These are phyloP conservation scores for Metroxylon sagu DNA, from an alignment of 176 grass and related monocot genomes.

Conservation along the genomic window DNA sequence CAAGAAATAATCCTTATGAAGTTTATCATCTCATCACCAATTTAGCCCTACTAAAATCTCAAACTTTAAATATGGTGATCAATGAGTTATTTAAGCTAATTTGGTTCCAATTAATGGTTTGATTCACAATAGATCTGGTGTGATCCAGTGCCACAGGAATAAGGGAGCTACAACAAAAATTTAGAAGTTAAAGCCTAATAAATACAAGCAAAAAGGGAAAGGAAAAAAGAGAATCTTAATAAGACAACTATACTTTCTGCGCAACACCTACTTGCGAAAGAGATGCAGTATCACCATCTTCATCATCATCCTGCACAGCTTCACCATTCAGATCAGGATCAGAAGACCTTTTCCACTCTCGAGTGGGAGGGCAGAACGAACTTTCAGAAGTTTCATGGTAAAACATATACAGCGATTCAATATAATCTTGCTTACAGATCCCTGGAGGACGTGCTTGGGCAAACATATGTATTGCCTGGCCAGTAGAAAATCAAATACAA, in stretches of 20 bases:
- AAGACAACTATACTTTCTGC: not conserved
- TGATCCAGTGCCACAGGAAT: too few relatives aligned
- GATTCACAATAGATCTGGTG: too few relatives aligned
- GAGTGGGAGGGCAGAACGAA: constrained; percentile 70
- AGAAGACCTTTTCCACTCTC: constrained; percentile 80
- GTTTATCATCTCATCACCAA: too few relatives aligned
- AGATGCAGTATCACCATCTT: constrained; percentile 41
- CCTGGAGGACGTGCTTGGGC: constrained; percentile 78
- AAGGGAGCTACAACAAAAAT: too few relatives aligned
- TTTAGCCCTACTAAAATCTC: too few relatives aligned
- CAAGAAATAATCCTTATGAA: too few relatives aligned
- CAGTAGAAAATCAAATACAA: constrained; percentile 19
- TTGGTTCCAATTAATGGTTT: too few relatives aligned
- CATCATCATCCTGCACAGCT: constrained; percentile 74
- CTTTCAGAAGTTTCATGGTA: constrained; percentile 88
- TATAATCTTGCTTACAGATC: constrained; percentile 95
- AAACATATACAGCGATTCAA: constrained; percentile 81
- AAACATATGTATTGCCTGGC: constrained; percentile 62
- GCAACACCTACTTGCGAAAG: constrained; percentile 40
- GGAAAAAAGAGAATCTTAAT: too few relatives aligned
- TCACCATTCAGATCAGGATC: constrained; percentile 96
- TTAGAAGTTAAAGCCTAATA: too few relatives aligned
- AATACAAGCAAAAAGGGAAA: too few relatives aligned
- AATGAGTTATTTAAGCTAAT: too few relatives aligned
- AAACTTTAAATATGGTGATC: too few relatives aligned